Base-by-base conservation (phyloP, 805 yeast genomes). In the Scheffersomyces amazonensis region DNA sequence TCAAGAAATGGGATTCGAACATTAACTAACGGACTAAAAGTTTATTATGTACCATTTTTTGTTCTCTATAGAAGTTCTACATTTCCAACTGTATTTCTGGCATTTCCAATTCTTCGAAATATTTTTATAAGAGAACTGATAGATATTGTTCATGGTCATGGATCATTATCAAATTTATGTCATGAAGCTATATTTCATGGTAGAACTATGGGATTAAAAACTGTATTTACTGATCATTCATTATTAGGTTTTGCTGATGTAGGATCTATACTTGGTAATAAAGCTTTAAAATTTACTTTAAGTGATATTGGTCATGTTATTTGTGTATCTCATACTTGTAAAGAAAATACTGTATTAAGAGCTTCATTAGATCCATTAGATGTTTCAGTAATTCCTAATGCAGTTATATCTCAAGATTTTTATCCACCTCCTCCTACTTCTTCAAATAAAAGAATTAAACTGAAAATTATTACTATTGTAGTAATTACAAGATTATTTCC, bases 311-410 rank as follows among this genome's bases (percentile, higher is more conserved):
- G 95, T 41, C 91, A 91, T 57, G 88, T 87, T 32, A 91, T 93
- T n/a, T 87, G 97, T 61, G 99, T 93, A 2, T 86, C 96, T 3
- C 93, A 93, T 55, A 91, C 97, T 0, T 88, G 98, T 58, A 90
- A 93, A 54, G 99, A 93, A 49, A 93, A 93, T 56, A 89, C 96
- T 7, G 96, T 90, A 4, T 69, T 93, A 10, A 68, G 99, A 36
- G 95, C 96, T 0, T 77, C 84, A 1, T 62, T 90, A 29, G 86
- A 87, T 46, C 97, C 97, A 0, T 54, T 73, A 4, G 64, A 66
- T 35, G 91, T 89, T 3, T 81, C 90, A 12, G 99, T 90, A 17
- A 93, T 93, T 13, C 99, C 99, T 0, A 93, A 93, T 62, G 99
- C 99, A 0, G 95, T 93, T 4, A 79, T 93, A 1, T 76, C 93